These are phyloP conservation scores for Lasiosphaeria hispida DNA, from an alignment of 495 filamentous ascomycete species.

Conservation along the genomic window DNA sequence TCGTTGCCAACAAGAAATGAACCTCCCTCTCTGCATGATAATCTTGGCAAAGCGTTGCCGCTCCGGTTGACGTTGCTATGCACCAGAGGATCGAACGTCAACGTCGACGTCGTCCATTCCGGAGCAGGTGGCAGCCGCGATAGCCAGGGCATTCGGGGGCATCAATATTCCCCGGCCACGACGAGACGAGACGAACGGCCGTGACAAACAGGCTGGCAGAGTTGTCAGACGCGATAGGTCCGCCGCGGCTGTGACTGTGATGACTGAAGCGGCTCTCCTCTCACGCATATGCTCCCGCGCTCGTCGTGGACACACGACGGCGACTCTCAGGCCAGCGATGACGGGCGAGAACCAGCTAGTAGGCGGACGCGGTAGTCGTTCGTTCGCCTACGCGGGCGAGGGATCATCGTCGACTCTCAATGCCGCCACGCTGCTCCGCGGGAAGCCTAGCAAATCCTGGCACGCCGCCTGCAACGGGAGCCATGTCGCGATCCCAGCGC, in stretches of 20 bases:
- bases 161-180: not conserved
- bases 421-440: slow-evolving; percentile 1
- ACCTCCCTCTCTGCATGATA: slow-evolving; percentile 2
- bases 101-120: not conserved
- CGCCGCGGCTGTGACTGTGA: no score
- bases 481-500: not conserved
- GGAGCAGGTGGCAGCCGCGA: slow-evolving; percentile 1
- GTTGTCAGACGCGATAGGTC: no score
- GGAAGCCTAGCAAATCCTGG: not conserved
- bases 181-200: not conserved
- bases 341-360: not conserved
- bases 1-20: slow-evolving; percentile 13
- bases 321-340: not conserved
- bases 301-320: not conserved
- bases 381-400: not conserved
- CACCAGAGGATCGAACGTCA: slow-evolving; percentile 6
- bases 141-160: not conserved
- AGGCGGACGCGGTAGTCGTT: not conserved
- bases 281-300: not conserved
- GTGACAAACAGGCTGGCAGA: not conserved
- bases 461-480: not conserved
- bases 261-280: not conserved
- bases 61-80: slow-evolving; percentile 8
- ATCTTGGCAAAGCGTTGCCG: slow-evolving; percentile 9
- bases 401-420: slow-evolving; percentile 1